A percentile compares a stretch with the other conserved stretches of the same genome.
Evolutionary conservation across 768 basidiomycete genomes (phyloP).

Genomic region (Auricularia cornea): DNA sequence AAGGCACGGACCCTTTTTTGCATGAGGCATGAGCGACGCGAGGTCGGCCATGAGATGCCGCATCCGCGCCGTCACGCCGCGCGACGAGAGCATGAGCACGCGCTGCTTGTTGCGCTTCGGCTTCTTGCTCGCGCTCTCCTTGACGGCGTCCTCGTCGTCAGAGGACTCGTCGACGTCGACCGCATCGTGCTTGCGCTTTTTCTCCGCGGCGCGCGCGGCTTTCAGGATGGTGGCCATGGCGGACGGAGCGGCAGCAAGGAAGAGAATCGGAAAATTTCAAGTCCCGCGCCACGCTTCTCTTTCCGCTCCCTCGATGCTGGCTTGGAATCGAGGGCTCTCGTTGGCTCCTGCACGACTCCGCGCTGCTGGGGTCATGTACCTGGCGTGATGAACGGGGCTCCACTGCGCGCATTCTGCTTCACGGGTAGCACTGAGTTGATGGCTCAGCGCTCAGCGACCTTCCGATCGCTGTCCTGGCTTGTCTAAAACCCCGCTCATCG

Average conservation of each 20-base stretch:
- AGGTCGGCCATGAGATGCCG: conserved; percentile 94
- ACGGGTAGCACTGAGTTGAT: too few species aligned
- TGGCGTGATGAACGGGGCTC: too few species aligned
- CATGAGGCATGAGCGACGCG: conserved; percentile 82
- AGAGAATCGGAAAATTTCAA: not conserved
- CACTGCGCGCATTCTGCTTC: too few species aligned
- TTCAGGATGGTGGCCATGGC: not conserved
- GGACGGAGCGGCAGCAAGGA: too few species aligned
- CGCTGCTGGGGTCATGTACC: too few species aligned
- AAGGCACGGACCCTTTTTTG: conserved; percentile 85
- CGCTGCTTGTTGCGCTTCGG: conserved; percentile 87
- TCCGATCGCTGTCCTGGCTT: too few species aligned
- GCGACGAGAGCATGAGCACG: conserved; percentile 83
- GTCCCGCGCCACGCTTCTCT: too few species aligned
- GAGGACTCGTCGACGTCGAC: conserved; percentile 43
- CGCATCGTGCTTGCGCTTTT: conserved; percentile 57
- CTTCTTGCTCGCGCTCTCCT: conserved; percentile 29
- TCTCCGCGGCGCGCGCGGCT: conserved; percentile 3
- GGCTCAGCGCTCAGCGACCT: too few species aligned
- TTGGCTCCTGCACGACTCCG: too few species aligned
- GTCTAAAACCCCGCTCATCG: too few species aligned
- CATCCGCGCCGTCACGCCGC: conserved; percentile 95
- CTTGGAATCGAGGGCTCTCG: too few species aligned
- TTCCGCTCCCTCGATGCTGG: too few species aligned
- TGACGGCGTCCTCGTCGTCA: conserved; percentile 23